Percentiles rank a stretch among this genome's conserved stretches.
Evolutionary conservation across 2,329 filamentous ascomycete genomes (phyloP).

Genomic region (Arthrobotrys megalospora): DNA sequence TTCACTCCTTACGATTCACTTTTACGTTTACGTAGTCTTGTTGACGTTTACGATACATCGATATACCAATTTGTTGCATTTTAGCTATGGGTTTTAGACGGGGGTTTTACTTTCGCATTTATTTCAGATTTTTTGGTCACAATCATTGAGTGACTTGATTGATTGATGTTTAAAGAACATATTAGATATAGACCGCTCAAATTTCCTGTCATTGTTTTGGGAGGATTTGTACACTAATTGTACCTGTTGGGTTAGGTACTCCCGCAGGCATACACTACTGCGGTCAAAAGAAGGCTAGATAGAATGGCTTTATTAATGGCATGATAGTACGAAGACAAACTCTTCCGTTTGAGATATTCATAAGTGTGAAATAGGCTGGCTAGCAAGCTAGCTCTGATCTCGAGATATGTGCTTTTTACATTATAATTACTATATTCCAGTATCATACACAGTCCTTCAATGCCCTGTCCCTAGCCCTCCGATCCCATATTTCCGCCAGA

Average conservation of each 20-base stretch:
- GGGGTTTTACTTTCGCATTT: not conserved
- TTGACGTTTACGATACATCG: conserved; percentile 27
- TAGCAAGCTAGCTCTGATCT: conserved; percentile 7
- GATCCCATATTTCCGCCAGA: conserved; percentile 41
- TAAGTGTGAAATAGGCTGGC: conserved; percentile 3
- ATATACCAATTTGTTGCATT: conserved; percentile 32
- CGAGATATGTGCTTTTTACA: not conserved
- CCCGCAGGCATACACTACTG: conserved; percentile 37
- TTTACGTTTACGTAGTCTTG: conserved; percentile 25
- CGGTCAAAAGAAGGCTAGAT: conserved; percentile 25
- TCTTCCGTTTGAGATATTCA: not conserved
- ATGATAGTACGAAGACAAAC: conserved; percentile 3
- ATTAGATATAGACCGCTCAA: conserved; percentile 14
- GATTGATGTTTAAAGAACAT: conserved; percentile 1
- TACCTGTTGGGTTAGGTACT: conserved; percentile 14
- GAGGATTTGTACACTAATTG: conserved; percentile 26
- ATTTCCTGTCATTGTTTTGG: conserved; percentile 14
- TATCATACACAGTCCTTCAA: not conserved
- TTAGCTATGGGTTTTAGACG: conserved; percentile 31
- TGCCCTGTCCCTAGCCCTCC: conserved; percentile 30
- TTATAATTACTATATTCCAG: not conserved
- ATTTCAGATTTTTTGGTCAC: conserved; percentile 9
- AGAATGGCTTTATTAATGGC: conserved; percentile 28
- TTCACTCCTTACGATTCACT: conserved; percentile 25
- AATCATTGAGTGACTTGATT: not conserved